Evolutionary conservation across 441 rosid genomes (phyloP).

Genomic region (Manihot esculenta): DNA sequence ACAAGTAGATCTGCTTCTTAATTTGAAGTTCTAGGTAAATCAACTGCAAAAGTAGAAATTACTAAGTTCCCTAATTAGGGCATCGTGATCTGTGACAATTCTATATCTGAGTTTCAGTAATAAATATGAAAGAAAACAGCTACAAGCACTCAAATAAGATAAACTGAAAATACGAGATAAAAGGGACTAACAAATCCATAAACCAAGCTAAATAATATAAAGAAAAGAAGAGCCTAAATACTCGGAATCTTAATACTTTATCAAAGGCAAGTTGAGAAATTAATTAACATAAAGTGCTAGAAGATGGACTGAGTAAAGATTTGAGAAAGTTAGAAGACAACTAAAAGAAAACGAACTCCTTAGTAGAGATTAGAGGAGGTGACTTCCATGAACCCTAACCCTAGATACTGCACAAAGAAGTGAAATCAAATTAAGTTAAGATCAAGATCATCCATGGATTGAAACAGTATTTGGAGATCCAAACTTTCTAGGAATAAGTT

Average conservation of each 20-base stretch:
- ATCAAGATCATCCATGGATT: background rate
- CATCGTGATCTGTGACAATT: background rate
- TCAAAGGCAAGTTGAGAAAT: background rate
- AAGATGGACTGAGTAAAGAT: background rate
- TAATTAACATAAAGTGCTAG: background rate
- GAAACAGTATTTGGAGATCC: background rate
- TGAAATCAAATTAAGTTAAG: conserved; percentile 2
- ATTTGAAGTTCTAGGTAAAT: background rate
- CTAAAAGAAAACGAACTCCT: background rate
- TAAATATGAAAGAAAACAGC: background rate
- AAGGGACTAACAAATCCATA: background rate
- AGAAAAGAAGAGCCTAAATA: background rate
- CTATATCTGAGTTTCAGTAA: background rate
- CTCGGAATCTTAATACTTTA: background rate
- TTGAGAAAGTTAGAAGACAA: background rate
- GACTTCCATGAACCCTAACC: conserved; percentile 34
- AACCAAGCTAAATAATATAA: background rate
- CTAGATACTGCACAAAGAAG: conserved; percentile 8
- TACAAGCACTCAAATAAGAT: background rate
- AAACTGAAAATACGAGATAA: background rate
- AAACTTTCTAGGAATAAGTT: background rate
- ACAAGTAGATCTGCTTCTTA: background rate
- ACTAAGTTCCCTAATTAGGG: background rate
- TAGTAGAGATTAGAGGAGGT: background rate
- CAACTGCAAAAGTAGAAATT: background rate